A percentile compares a stretch with the other conserved stretches of the same genome.
phyloP scores from a whole-genome alignment of 2,329 filamentous ascomycete species.

The Monosporascus sp. region DNA sequence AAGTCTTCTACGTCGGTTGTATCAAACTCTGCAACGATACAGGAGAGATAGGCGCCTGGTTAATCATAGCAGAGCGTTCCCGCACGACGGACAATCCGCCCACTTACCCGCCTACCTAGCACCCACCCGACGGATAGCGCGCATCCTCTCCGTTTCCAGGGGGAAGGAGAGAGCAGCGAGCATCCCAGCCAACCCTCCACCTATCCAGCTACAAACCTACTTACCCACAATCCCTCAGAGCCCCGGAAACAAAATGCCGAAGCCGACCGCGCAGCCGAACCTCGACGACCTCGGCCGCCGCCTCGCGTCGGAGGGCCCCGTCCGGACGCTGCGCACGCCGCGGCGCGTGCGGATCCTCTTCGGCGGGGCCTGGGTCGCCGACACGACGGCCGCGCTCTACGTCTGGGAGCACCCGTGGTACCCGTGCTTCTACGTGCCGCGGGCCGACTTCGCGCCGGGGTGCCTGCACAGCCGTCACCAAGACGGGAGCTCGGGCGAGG shows the following conservation, averaged over 20 bases:
- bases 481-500: constrained; percentile 2
- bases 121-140: too few relatives aligned
- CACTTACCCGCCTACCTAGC: too few relatives aligned
- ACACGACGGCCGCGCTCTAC: constrained; percentile 27
- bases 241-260: constrained; percentile 6
- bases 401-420: constrained; percentile 33
- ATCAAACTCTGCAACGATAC: too few relatives aligned
- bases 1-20: too few relatives aligned
- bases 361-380: constrained; percentile 24
- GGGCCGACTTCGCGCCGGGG: constrained; percentile 11
- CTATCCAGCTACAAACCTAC: too few relatives aligned
- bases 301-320: constrained; percentile 22
- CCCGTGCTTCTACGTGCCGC: constrained; percentile 29
- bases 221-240: not conserved
- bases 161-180: too few relatives aligned
- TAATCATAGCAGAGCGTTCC: too few relatives aligned
- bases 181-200: too few relatives aligned
- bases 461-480: constrained; percentile 2
- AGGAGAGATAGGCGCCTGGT: too few relatives aligned
- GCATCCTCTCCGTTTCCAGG: too few relatives aligned
- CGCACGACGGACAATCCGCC: too few relatives aligned
- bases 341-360: constrained; percentile 28
- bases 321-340: constrained; percentile 24
- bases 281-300: constrained; percentile 20
- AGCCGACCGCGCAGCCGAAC: constrained; percentile 6